Conservation (phyloP, 257 asterid species). For the Lavandula angustifolia region DNA sequence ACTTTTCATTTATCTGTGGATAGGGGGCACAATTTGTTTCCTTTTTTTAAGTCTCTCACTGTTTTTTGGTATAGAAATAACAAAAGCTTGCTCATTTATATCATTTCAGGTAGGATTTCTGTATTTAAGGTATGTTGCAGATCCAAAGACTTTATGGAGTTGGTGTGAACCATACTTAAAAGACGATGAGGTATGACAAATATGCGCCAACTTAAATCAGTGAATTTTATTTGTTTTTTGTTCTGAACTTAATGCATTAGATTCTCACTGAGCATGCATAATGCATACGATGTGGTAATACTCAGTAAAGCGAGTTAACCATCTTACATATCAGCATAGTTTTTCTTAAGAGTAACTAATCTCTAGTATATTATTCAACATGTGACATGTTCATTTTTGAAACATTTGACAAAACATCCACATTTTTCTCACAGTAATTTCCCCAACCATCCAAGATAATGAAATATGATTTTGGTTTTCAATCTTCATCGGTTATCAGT, state of each 20-base stretch:
- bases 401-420: background rate
- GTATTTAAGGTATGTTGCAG: slow-evolving; percentile 80
- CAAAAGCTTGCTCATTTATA: background rate
- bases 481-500: background rate
- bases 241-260: slow-evolving; percentile 1
- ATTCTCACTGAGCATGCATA: slow-evolving; percentile 11
- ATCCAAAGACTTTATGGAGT: slow-evolving; percentile 85
- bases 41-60: background rate
- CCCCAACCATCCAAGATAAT: background rate
- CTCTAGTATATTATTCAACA: slow-evolving; percentile 1
- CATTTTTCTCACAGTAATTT: background rate
- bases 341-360: slow-evolving; percentile 19
- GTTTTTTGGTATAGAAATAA: slow-evolving; percentile 14
- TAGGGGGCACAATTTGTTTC: background rate
- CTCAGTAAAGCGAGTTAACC: background rate
- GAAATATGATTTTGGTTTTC: background rate
- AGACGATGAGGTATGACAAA: slow-evolving; percentile 84
- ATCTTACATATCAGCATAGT: background rate
- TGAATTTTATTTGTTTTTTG: background rate
- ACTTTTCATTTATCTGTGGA: background rate
- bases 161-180: slow-evolving; percentile 86
- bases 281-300: background rate
- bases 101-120: slow-evolving; percentile 76
- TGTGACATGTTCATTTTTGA: background rate
- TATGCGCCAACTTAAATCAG: slow-evolving; percentile 32